Percentiles rank a stretch among this genome's conserved stretches.
These are phyloP conservation scores for Magnusiomyces sp. DNA, from an alignment of 1,139 yeast species.

Conservation along the genomic window DNA sequence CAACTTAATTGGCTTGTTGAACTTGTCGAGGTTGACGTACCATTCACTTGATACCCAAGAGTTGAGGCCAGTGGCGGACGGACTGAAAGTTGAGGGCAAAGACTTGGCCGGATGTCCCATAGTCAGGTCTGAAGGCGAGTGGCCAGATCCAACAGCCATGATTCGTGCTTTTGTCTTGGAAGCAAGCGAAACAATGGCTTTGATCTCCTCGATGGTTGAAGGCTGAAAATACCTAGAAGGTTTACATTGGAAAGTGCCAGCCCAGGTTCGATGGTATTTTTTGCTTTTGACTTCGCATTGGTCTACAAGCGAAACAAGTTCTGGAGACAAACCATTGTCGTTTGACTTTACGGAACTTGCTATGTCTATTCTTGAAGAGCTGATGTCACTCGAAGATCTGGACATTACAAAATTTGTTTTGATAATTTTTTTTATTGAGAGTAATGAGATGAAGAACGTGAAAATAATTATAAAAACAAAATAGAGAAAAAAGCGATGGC, in stretches of 20 bases:
- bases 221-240: slow-evolving; percentile 83
- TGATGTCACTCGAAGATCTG: too few relatives aligned
- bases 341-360: too few relatives aligned
- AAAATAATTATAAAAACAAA: too few relatives aligned
- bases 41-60: slow-evolving; percentile 64
- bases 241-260: slow-evolving; percentile 70
- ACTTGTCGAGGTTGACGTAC: slow-evolving; percentile 78
- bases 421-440: too few relatives aligned
- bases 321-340: too few relatives aligned
- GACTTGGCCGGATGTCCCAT: slow-evolving; percentile 43
- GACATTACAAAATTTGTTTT: too few relatives aligned
- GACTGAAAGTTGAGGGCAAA: neutral
- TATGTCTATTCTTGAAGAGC: too few relatives aligned
- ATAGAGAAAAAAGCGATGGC: too few relatives aligned
- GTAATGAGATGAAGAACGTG: too few relatives aligned
- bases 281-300: too few relatives aligned
- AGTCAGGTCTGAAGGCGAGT: slow-evolving; percentile 87
- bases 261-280: slow-evolving; percentile 67
- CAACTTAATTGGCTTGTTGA: slow-evolving; percentile 42
- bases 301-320: too few relatives aligned
- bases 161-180: slow-evolving; percentile 51
- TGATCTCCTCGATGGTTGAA: slow-evolving; percentile 50
- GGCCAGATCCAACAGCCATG: slow-evolving; percentile 89
- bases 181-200: slow-evolving; percentile 58
- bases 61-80: slow-evolving; percentile 92